phyloP scores from a whole-genome alignment of 2,329 filamentous ascomycete species.

The Neopestalotiopsis sp. region DNA sequence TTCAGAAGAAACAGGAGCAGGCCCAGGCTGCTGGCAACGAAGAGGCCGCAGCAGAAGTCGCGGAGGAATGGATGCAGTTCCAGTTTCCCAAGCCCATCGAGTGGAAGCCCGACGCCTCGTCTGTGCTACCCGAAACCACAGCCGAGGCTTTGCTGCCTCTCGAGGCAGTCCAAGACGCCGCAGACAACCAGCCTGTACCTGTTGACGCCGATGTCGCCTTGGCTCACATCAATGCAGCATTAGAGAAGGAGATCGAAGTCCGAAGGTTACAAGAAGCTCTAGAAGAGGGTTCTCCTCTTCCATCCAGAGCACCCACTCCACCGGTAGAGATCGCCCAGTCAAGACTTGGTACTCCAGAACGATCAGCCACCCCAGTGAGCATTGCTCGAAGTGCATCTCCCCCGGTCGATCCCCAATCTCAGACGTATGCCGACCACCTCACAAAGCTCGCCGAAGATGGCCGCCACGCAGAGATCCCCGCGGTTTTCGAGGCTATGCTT shows the following conservation, averaged over 20 bases:
- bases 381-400: conserved; percentile 64
- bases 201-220: conserved; percentile 63
- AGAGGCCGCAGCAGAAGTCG: conserved; percentile 55
- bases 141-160: conserved; percentile 50
- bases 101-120: conserved; percentile 73
- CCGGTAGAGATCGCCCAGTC: conserved; percentile 46
- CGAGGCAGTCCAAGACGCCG: conserved; percentile 32
- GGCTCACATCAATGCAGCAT: conserved; percentile 83
- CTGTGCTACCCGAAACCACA: conserved; percentile 60
- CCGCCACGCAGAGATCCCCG: conserved; percentile 86
- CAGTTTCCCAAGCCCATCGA: conserved; percentile 88
- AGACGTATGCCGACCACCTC: conserved; percentile 79
- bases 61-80: conserved; percentile 89
- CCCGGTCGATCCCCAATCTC: conserved; percentile 66
- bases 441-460: conserved; percentile 72
- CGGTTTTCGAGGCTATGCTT: conserved; percentile 89
- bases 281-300: conserved; percentile 42
- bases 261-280: conserved; percentile 50
- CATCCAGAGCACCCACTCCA: conserved; percentile 40
- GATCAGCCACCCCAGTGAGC: conserved; percentile 48
- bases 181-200: conserved; percentile 43
- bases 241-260: conserved; percentile 76
- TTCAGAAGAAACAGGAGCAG: conserved; percentile 66
- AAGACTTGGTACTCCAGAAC: conserved; percentile 45
- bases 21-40: conserved; percentile 53